Base-by-base conservation (phyloP, 2,329 filamentous ascomycete genomes). In the Phaeophleospora eucalypticola region DNA sequence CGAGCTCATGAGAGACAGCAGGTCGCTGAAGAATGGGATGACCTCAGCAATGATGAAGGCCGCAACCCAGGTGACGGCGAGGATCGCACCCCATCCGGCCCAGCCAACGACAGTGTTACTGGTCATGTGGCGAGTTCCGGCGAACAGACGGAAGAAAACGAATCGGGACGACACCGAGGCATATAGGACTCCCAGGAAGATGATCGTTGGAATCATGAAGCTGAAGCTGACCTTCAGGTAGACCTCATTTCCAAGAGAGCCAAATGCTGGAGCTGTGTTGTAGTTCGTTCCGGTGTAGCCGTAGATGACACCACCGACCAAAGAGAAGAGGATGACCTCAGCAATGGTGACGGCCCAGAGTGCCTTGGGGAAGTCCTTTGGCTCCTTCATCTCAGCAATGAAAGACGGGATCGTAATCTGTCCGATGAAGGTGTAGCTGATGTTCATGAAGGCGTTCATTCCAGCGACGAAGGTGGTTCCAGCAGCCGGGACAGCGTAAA, bases 371-470 rank as follows among this genome's bases (percentile, higher is more conserved):
- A 96, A 96, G 58, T 96, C 90, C 47, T 79, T 82, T 1, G 77
- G 81, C 38, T 82, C 74, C 63, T 78, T 86, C 90, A 96, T 96
- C 68, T 96, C 90, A 3, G 90, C 89, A 55, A 96, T 96, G 72
- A 96, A 96, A 58, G 86, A 91, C 0, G 90, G 90, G 12, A 96
- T 77, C 0, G 90, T 95, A 60, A 95, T 95, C 65, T 96, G 90
- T 0, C 90, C 90, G 57, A 96, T 95, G 64, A 96, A 95, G 0
- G 90, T 95, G 66, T 95, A 96, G 69, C 84, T 88, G 64, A 96
- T 96, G 69, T 96, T 96, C 66, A 96, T 77, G 69, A 95, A 95
- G 0, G 90, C 90, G 43, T 83, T 89, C 77, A 95, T 84, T 17
- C 84, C 89, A 2, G 78, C 73, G 3, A 95, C 87, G 58, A 94